phyloP scores from a whole-genome alignment of 805 yeast species.

The Wickerhamiella domercqiae region DNA sequence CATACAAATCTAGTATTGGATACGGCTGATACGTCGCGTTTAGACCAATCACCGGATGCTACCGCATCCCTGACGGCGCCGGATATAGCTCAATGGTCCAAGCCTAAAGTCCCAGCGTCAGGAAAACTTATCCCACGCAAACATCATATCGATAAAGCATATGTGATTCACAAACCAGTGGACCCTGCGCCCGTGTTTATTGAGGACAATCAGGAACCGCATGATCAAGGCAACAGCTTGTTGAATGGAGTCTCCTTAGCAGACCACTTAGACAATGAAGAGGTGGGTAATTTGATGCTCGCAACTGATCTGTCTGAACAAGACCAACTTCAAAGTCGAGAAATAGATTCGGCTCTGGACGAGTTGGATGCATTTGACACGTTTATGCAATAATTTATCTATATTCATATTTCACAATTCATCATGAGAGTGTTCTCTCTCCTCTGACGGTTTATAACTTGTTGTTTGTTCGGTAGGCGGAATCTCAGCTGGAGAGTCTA shows the following conservation, averaged over 20 bases:
- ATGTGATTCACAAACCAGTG: constrained; percentile 1
- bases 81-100: not conserved
- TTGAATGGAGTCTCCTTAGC: not conserved
- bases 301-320: not conserved
- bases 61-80: not conserved
- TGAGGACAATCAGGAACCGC: not conserved
- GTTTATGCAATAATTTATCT: not conserved
- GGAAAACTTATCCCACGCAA: constrained; percentile 38
- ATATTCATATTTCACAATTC: not conserved
- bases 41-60: too few relatives aligned
- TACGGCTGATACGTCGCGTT: too few relatives aligned
- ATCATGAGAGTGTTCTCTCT: not conserved
- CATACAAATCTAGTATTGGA: too few relatives aligned
- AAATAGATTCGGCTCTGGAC: not conserved
- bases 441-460: too few relatives aligned
- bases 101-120: constrained; percentile 12
- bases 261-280: not conserved
- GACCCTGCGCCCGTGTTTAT: constrained; percentile 3
- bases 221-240: not conserved
- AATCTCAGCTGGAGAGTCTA: not conserved
- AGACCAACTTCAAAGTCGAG: not conserved
- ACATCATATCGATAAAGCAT: constrained; percentile 19
- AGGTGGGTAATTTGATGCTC: constrained; percentile 1
- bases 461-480: too few relatives aligned
- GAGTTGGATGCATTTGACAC: constrained; percentile 1